Percentiles rank a stretch among this genome's conserved stretches.
Evolutionary conservation across 2,329 filamentous ascomycete species (phyloP).

Genomic region (Ophiostoma triangulosporum): DNA sequence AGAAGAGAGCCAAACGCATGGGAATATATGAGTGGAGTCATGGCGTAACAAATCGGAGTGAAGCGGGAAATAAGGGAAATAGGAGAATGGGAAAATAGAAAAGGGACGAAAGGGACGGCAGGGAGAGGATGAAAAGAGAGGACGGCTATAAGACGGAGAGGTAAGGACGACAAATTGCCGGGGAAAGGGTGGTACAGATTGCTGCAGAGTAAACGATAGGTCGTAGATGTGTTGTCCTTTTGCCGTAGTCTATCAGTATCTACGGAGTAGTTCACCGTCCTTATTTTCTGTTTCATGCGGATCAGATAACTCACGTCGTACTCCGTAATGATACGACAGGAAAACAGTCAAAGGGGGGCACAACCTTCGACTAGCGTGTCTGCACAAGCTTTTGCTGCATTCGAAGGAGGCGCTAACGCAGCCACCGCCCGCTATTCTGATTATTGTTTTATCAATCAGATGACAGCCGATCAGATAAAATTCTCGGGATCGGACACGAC

Average conservation of each 20-base stretch:
- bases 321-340: too few species aligned
- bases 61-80: neutral
- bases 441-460: constrained; percentile 9
- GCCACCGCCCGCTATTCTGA: neutral
- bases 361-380: neutral
- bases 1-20: neutral
- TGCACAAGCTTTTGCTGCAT: neutral
- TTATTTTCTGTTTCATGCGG: neutral
- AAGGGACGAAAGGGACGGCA: neutral
- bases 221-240: too few species aligned
- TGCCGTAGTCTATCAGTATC: too few species aligned
- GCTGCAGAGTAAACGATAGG: too few species aligned
- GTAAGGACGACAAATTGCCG: too few species aligned
- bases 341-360: neutral
- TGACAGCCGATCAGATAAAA: constrained; percentile 12
- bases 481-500: neutral
- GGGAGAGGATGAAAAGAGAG: neutral
- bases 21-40: neutral
- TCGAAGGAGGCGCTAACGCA: neutral
- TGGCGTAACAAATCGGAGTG: neutral
- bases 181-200: too few species aligned
- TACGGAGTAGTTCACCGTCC: neutral
- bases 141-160: neutral
- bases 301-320: constrained; percentile 7
- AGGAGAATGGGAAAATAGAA: neutral